Base-by-base conservation (phyloP, 345 rosid genomes). In the Firmiana major region DNA sequence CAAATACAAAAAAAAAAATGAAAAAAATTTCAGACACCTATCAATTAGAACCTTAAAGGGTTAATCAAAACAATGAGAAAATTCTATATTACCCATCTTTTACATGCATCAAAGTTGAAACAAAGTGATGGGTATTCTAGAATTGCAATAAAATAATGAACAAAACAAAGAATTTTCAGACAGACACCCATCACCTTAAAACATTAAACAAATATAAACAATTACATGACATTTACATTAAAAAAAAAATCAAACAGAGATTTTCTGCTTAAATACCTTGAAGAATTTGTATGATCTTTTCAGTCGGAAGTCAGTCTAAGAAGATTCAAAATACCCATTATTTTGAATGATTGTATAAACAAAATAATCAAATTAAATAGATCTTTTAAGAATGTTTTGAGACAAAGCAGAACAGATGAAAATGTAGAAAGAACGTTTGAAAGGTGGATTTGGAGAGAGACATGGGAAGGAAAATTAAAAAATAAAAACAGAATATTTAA, bases 261-360 rank as follows among this genome's bases (percentile, higher is more conserved):
- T 34, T 38, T 76, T 55, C n/a, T 72, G 51, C 63, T 6, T 70
- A 31, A 77, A 65, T 71, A 85, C 86, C 84, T 79, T 78, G 60
- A n/a, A 54, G 70, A 64, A 55, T 38, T 62, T 64, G 66, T 40
- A 81, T 68, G 83, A 87, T 83, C 85, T 78, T 70, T 85, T 81
- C 83, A 83, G 80, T 54, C 58, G 60, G 26, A 80, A 68, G 38
- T 68, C 62, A 57, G 45, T 24, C 49, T 12, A 60, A 19, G 54
- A 76, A 49, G 26, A 71, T 19, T 13, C 15, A 71, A 17, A 76
- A 73, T 43, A 46, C 74, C 79, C 84, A 76, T 72, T 57, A 60
- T 58, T 62, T 62, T 55, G 58, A 78, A 65, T 31, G 67, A 53
- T 72, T 75, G 11, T 36, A 46, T 19, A n/a, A 75, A 71, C 31